Percentiles rank a stretch among this genome's conserved stretches.
These are phyloP conservation scores for Conoideocrella luteorostrata DNA, from an alignment of 2,329 filamentous ascomycete genomes.

Conservation along the genomic window DNA sequence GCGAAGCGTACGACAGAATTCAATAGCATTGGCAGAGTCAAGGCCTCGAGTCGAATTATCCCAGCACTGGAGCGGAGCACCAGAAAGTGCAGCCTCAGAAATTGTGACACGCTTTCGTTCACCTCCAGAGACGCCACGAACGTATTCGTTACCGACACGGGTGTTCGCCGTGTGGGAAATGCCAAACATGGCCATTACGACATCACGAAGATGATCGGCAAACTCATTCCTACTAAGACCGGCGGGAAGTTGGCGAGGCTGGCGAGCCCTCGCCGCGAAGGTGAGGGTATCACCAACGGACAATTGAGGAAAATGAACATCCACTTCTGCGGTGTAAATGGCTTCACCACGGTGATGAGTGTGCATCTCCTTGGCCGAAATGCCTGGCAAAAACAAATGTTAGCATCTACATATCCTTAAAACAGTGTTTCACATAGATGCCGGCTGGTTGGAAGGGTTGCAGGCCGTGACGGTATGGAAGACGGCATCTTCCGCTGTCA, in stretches of 20 bases:
- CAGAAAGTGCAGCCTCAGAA: slow-evolving; percentile 53
- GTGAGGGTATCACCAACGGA: slow-evolving; percentile 73
- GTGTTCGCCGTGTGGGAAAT: slow-evolving; percentile 69
- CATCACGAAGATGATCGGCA: slow-evolving; percentile 58
- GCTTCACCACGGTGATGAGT: slow-evolving; percentile 73
- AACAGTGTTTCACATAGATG: neutral
- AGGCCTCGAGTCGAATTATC: slow-evolving; percentile 70
- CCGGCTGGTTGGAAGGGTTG: neutral
- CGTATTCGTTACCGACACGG: slow-evolving; percentile 66
- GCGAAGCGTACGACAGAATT: slow-evolving; percentile 66
- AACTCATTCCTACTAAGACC: slow-evolving; percentile 43
- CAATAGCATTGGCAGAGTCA: slow-evolving; percentile 68
- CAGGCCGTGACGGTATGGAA: neutral
- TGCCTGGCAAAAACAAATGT: slow-evolving; percentile 33
- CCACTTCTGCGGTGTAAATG: slow-evolving; percentile 80
- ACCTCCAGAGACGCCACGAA: slow-evolving; percentile 68
- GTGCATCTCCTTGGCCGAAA: slow-evolving; percentile 68
- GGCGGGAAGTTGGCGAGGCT: slow-evolving; percentile 54
- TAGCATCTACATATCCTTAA: slow-evolving; percentile 3
- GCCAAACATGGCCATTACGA: slow-evolving; percentile 70
- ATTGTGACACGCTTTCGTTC: slow-evolving; percentile 64
- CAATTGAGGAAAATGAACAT: slow-evolving; percentile 73
- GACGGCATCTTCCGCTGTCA: slow-evolving; percentile 8
- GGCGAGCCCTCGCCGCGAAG: slow-evolving; percentile 66
- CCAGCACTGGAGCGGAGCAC: slow-evolving; percentile 57